A percentile compares a stretch with the other conserved stretches of the same genome.
Conservation (phyloP, 1,139 yeast species). For the Kazachstania sp. region DNA sequence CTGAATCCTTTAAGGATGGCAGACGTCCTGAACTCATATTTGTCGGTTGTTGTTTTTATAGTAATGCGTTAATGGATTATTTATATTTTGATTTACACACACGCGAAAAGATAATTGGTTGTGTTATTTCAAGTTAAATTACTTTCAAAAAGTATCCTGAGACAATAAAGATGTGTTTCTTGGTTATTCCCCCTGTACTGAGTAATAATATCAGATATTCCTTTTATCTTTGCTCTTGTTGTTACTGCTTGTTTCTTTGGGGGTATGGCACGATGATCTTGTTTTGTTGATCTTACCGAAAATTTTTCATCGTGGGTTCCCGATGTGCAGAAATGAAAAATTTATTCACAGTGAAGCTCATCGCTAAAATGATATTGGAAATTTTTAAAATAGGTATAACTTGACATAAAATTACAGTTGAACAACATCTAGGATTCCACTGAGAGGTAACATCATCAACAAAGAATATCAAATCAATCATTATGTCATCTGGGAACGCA, state of each 20-base stretch:
- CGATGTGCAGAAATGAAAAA: neutral
- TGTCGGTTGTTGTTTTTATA: neutral
- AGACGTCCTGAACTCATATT: constrained; percentile 27
- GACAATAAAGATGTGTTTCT: too few relatives aligned
- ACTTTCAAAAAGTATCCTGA: too few relatives aligned
- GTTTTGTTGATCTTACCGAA: neutral
- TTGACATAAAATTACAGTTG: neutral
- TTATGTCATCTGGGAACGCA: constrained; percentile 12
- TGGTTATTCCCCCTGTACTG: too few relatives aligned
- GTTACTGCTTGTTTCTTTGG: too few relatives aligned
- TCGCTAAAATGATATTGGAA: neutral
- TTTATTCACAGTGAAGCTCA: neutral
- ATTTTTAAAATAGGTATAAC: neutral
- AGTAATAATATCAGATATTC: too few relatives aligned
- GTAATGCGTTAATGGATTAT: too few relatives aligned
- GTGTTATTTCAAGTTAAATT: too few relatives aligned
- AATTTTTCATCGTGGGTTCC: neutral
- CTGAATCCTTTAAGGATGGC: constrained; percentile 25
- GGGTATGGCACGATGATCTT: neutral
- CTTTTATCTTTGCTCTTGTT: too few relatives aligned
- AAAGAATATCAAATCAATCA: neutral
- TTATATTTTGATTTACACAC: too few relatives aligned
- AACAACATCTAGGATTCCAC: too few relatives aligned
- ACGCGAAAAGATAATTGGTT: too few relatives aligned
- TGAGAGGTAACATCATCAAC: neutral